Conservation (phyloP, 2,329 filamentous ascomycete species). For the Nannizzia gypsea region DNA sequence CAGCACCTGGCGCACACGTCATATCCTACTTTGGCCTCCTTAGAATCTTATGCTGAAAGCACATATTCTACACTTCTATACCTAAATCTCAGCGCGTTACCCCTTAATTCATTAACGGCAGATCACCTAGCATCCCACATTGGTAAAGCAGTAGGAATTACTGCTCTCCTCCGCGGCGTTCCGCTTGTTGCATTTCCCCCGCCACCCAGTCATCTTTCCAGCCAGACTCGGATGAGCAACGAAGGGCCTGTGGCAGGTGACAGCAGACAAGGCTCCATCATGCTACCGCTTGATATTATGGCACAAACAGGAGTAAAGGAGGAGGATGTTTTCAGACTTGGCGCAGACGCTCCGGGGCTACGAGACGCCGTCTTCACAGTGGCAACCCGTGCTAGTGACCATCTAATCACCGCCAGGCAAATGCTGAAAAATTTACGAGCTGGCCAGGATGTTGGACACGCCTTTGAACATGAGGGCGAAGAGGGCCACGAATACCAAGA, state of each 20-base stretch:
- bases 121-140: conserved; percentile 93
- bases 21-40: conserved; percentile 56
- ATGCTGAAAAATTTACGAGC: conserved; percentile 73
- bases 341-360: conserved; percentile 64
- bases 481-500: conserved; percentile 48
- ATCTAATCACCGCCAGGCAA: conserved; percentile 83
- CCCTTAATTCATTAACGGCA: conserved; percentile 67
- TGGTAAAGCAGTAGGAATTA: conserved; percentile 84
- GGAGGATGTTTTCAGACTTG: conserved; percentile 76
- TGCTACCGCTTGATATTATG: conserved; percentile 84
- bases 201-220: conserved; percentile 45
- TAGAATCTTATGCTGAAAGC: conserved; percentile 86
- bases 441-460: conserved; percentile 65
- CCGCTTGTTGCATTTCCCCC: conserved; percentile 75
- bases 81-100: conserved; percentile 66
- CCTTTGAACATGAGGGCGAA: conserved; percentile 77
- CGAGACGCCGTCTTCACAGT: conserved; percentile 85
- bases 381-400: conserved; percentile 87
- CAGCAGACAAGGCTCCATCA: conserved; percentile 51
- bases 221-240: conserved; percentile 33
- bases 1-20: conserved; percentile 73
- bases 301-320: conserved; percentile 67
- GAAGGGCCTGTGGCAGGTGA: conserved; percentile 23
- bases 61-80: conserved; percentile 92
- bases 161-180: conserved; percentile 72